Conservation (phyloP, 2,329 filamentous ascomycete species). For the Sporothrix protearum region DNA sequence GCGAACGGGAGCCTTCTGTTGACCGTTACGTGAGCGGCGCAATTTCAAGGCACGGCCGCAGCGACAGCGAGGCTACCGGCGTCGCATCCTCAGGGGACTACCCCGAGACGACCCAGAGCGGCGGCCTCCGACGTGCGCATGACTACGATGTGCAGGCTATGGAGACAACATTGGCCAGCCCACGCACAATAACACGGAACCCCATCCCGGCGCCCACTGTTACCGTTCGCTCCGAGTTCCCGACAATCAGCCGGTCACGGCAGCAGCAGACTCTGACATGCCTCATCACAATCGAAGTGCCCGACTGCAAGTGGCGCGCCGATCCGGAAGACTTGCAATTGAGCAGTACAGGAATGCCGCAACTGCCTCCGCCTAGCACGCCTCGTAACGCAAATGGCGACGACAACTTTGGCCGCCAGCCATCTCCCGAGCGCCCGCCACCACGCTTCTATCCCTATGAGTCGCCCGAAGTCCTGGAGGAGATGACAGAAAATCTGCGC, state of each 20-base stretch:
- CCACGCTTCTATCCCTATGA: constrained; percentile 69
- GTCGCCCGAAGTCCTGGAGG: constrained; percentile 70
- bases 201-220: constrained; percentile 87
- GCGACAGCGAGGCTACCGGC: constrained; percentile 74
- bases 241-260: constrained; percentile 83
- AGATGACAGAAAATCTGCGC: constrained; percentile 80
- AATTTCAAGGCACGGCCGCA: constrained; percentile 61
- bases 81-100: constrained; percentile 75
- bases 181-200: constrained; percentile 69
- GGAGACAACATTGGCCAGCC: constrained; percentile 78
- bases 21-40: constrained; percentile 42
- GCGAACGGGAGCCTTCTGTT: constrained; percentile 40
- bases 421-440: constrained; percentile 56
- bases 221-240: constrained; percentile 95
- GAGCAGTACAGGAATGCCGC: constrained; percentile 39
- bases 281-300: constrained; percentile 87
- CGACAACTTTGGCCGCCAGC: constrained; percentile 53
- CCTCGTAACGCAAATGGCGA: constrained; percentile 43
- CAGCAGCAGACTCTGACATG: constrained; percentile 95
- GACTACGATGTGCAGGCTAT: constrained; percentile 96
- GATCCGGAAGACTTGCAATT: constrained; percentile 74
- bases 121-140: constrained; percentile 66
- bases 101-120: constrained; percentile 68
- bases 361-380: constrained; percentile 36
- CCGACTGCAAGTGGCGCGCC: constrained; percentile 85